Conservation (phyloP, 2,329 filamentous ascomycete species). For the Thermothelomyces thermophilus region DNA sequence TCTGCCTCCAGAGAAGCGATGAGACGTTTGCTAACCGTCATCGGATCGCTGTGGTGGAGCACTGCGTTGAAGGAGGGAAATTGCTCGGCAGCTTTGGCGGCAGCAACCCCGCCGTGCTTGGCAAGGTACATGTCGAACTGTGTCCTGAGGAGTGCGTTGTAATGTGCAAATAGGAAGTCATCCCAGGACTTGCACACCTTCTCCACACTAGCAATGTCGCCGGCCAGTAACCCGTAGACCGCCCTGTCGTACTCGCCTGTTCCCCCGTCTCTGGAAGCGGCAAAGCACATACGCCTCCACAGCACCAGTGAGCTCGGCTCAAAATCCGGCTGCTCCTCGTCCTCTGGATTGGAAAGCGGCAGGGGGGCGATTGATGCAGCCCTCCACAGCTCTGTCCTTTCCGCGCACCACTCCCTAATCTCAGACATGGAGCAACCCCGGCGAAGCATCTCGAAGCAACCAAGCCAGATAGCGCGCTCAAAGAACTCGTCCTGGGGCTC, state of each 20-base stretch:
- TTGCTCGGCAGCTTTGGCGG: conserved; percentile 48
- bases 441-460: conserved; percentile 88
- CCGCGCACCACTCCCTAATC: conserved; percentile 79
- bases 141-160: conserved; percentile 75
- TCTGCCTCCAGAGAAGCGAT: conserved; percentile 54
- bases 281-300: conserved; percentile 73
- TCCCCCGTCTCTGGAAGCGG: conserved; percentile 60
- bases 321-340: conserved; percentile 35
- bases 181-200: conserved; percentile 75
- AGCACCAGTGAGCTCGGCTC: conserved; percentile 48
- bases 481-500: conserved; percentile 81
- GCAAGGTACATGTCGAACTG: conserved; percentile 71
- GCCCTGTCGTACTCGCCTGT: conserved; percentile 76
- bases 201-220: conserved; percentile 72
- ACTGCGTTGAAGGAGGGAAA: conserved; percentile 60
- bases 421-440: conserved; percentile 68
- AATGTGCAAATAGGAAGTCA: conserved; percentile 78
- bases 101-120: conserved; percentile 45
- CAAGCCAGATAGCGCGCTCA: conserved; percentile 84
- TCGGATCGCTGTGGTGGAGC: conserved; percentile 52
- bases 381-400: conserved; percentile 83
- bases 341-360: conserved; percentile 48
- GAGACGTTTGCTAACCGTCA: conserved; percentile 50
- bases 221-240: conserved; percentile 84
- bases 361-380: conserved; percentile 73